Percentiles rank a stretch among this genome's conserved stretches.
These are phyloP conservation scores for Wickerhamomyces mucosus DNA, from an alignment of 805 yeast genomes.

Conservation along the genomic window DNA sequence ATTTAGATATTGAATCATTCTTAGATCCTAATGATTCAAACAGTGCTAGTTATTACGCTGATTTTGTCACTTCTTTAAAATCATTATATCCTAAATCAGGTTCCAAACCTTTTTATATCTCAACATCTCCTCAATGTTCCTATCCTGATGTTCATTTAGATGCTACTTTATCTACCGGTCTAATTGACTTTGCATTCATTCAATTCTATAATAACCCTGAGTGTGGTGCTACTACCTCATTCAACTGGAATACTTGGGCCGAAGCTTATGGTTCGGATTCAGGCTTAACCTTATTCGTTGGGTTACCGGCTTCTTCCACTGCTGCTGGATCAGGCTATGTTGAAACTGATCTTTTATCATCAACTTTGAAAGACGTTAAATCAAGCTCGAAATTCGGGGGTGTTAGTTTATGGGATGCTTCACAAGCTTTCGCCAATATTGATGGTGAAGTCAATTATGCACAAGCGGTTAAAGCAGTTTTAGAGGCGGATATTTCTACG, in stretches of 20 bases:
- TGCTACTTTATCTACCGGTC: constrained; percentile 36
- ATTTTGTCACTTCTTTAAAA: constrained; percentile 42
- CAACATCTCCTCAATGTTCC: constrained; percentile 72
- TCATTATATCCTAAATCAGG: constrained; percentile 27
- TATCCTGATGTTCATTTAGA: constrained; percentile 51
- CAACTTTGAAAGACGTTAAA: constrained; percentile 12
- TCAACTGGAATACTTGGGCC: constrained; percentile 43
- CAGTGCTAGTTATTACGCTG: constrained; percentile 40
- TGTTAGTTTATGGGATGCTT: constrained; percentile 65
- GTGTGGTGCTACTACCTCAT: constrained; percentile 33
- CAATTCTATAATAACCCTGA: constrained; percentile 58
- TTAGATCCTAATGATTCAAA: no score
- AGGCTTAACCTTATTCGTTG: constrained; percentile 43
- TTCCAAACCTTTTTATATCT: constrained; percentile 40
- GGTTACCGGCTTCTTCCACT: constrained; percentile 42
- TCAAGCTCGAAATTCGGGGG: constrained; percentile 45
- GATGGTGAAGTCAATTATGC: constrained; percentile 29
- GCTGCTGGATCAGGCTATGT: constrained; percentile 49
- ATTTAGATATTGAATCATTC: constrained; percentile 82
- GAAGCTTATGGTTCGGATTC: constrained; percentile 36
- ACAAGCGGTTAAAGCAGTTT: constrained; percentile 31
- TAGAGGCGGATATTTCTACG: constrained; percentile 18
- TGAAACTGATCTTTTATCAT: constrained; percentile 24
- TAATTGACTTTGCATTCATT: constrained; percentile 54
- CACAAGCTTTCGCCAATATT: constrained; percentile 40